These are phyloP conservation scores for Liriodendron chinense DNA, from an alignment of 164 flowering plant genomes.

Conservation along the genomic window DNA sequence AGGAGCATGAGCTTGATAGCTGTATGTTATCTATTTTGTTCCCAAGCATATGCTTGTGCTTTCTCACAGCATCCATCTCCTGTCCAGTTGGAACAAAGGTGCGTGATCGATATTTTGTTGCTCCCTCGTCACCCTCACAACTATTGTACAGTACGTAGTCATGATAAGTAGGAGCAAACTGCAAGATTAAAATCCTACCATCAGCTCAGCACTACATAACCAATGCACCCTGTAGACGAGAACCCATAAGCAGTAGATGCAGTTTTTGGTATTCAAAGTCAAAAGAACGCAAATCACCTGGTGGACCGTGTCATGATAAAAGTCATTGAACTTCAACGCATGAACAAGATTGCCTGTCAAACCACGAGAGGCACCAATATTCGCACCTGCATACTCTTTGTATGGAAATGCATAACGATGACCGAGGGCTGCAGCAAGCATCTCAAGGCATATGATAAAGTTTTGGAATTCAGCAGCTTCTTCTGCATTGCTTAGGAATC, in stretches of 20 bases:
- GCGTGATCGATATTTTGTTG: conserved; percentile 78
- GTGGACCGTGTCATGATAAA: conserved; percentile 96
- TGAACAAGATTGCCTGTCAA: conserved; percentile 78
- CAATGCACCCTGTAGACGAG: not conserved
- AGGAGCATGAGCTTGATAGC: conserved; percentile 56
- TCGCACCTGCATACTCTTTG: conserved; percentile 97
- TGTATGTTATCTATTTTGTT: conserved; percentile 68
- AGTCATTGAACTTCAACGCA: conserved; percentile 83
- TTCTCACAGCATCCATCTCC: conserved; percentile 91
- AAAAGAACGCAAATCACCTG: conserved; percentile 46
- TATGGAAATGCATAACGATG: conserved; percentile 96
- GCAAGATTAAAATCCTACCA: conserved; percentile 19
- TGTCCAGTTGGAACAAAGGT: conserved; percentile 98
- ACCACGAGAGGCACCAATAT: conserved; percentile 61
- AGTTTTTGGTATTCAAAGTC: not conserved
- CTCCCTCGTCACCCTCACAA: conserved; percentile 73
- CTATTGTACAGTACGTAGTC: conserved; percentile 95
- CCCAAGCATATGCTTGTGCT: conserved; percentile 56
- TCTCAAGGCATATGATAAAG: conserved; percentile 87
- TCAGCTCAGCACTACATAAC: not conserved
- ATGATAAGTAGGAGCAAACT: conserved; percentile 99
- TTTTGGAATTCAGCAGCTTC: conserved; percentile 90
- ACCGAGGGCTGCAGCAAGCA: conserved; percentile 92
- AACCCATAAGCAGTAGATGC: not conserved
- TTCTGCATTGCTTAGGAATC: conserved; percentile 64